Percentiles rank a stretch among this genome's conserved stretches.
Conservation (phyloP, 305 asterid species). For the Petunia hybrid region DNA sequence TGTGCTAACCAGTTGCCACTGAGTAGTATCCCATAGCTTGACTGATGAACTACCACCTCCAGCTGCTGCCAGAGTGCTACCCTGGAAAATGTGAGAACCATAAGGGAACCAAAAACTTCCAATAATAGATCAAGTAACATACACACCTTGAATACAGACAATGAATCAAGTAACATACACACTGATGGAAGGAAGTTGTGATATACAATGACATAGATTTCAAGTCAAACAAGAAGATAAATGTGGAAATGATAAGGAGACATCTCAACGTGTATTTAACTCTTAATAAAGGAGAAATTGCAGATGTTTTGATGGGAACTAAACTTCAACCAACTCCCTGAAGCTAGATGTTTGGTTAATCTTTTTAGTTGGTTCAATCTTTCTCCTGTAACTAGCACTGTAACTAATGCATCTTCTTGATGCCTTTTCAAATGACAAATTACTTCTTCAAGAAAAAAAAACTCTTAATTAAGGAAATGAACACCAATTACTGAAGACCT, state of each 20-base stretch:
- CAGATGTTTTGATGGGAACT: no score
- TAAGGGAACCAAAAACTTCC: constrained; percentile 8
- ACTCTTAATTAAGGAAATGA: neutral
- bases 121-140: neutral
- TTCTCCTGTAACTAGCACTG: no score
- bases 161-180: constrained; percentile 12
- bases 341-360: no score
- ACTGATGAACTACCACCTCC: constrained; percentile 98
- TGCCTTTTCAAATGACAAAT: no score
- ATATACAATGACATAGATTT: neutral
- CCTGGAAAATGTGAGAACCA: constrained; percentile 51
- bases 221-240: neutral
- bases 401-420: no score
- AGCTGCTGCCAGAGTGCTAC: constrained; percentile 89
- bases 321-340: no score
- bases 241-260: neutral
- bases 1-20: constrained; percentile 73
- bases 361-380: no score
- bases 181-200: neutral
- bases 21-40: constrained; percentile 91
- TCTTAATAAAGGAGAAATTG: neutral
- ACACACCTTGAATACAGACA: neutral
- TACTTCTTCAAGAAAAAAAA: neutral
- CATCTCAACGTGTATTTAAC: neutral
- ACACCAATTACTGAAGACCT: neutral